Base-by-base conservation (phyloP, 2,329 filamentous ascomycete genomes). In the Neospermospora avenae region DNA sequence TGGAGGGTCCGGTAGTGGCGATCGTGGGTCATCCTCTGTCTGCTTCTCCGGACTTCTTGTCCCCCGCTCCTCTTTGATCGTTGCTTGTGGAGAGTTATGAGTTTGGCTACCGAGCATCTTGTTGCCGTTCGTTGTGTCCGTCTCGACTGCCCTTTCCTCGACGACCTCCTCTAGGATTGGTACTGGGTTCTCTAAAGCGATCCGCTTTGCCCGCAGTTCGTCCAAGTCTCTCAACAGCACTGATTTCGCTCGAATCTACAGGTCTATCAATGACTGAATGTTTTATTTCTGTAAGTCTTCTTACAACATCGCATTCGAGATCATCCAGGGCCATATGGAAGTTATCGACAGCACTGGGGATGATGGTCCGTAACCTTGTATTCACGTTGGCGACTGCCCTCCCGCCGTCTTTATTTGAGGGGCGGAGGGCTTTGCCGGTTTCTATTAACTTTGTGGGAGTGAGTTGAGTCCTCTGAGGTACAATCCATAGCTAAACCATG, bases 291-390 rank as follows among this genome's bases (percentile, higher is more conserved):
- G 22, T 55, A 14, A 16, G 37, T 4, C 24, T 5, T 63, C 78
- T 71, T 74, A 85, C 83, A 68, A 86, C 83, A 25, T 85, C 81
- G 60, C 72, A 73, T 68, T 86, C 84, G 4, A 86, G 68, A 6
- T 83, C 80, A 63, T 85, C 81, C 2, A 87, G 72, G 7, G 81
- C 80, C 58, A 73, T 73, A 60, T 86, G 82, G 58, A 74, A 74
- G 37, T 65, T 69, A 18, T 71, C 70, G n/a, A 65, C 66, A 11
- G 66, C 61, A 20, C 57, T 64, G 3, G 71, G 71, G 48, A 74
- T 69, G 2, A 63, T 65, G 18, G 56, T 44, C 41, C 63, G 65
- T 4, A 71, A 61, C 53, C 67, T 62, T 13, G 62, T 52, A 20
- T 67, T 68, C 5, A 63, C 59, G 44, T 58, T 72, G 16, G 69